A percentile compares a stretch with the other conserved stretches of the same genome.
Evolutionary conservation across 192 early-diverging fungal species (phyloP).

Genomic region (Phlyctochytrium arcticum): DNA sequence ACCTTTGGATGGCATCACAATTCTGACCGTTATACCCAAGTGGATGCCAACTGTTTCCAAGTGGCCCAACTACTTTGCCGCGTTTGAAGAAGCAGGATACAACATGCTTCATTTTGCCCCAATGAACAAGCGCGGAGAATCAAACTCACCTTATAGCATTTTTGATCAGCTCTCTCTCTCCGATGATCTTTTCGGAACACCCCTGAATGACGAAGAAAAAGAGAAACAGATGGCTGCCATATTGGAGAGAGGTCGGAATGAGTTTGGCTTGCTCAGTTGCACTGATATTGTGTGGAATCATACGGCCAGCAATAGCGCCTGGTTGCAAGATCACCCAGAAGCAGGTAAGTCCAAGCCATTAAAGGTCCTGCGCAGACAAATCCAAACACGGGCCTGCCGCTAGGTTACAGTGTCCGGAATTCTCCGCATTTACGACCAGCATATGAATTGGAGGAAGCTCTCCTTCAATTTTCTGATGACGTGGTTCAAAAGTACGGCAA

Average conservation of each 20-base stretch:
- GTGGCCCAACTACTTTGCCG: slow-evolving; percentile 74
- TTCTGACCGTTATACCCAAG: slow-evolving; percentile 93
- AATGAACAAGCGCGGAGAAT: slow-evolving; percentile 80
- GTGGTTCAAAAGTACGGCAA: slow-evolving; percentile 5
- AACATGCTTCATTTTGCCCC: slow-evolving; percentile 99
- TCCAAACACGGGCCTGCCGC: neutral
- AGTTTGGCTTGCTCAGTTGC: slow-evolving; percentile 69
- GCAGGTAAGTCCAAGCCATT: slow-evolving; percentile 52
- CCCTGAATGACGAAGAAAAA: slow-evolving; percentile 57
- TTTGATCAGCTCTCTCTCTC: slow-evolving; percentile 89
- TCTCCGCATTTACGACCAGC: slow-evolving; percentile 90
- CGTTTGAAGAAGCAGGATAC: slow-evolving; percentile 75
- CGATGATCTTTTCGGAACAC: slow-evolving; percentile 75
- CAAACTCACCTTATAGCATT: slow-evolving; percentile 98
- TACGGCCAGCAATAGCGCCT: slow-evolving; percentile 89
- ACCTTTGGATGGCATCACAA: slow-evolving; percentile 83
- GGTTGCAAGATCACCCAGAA: slow-evolving; percentile 94
- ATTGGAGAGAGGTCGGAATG: slow-evolving; percentile 54
- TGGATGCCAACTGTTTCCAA: slow-evolving; percentile 82
- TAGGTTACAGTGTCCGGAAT: slow-evolving; percentile 91
- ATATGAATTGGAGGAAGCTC: slow-evolving; percentile 88
- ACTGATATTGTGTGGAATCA: slow-evolving; percentile 99
- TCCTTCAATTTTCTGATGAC: slow-evolving; percentile 50
- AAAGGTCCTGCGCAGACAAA: slow-evolving; percentile 1
- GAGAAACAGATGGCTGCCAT: slow-evolving; percentile 51